Base-by-base conservation (phyloP, 1,284 basidiomycete genomes). In the Naganishia sp. region DNA sequence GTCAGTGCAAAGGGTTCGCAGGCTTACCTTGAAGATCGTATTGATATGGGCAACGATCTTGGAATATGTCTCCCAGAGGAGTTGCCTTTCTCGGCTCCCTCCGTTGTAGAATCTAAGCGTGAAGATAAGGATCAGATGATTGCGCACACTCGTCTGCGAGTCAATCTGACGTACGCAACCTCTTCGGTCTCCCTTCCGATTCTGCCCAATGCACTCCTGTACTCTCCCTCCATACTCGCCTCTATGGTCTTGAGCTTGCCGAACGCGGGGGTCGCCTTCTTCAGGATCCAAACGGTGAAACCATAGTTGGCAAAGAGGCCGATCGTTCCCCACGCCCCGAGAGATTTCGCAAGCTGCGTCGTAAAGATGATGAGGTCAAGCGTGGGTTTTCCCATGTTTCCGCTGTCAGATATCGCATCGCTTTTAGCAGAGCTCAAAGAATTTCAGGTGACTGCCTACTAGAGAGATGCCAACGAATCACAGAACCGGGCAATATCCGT, bases 331-430 rank as follows among this genome's bases (percentile, higher is more conserved):
- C 78, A 71, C 4, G 88, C 82, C 3, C 95, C 95, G 3, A 99
- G 86, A 0, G 89, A 90, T 13, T 88, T 86, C 0, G 92, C 88
- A 10, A 98, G 86, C 74, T 97, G 94, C 15, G 89, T 90, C 1
- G 93, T 96, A 82, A 98, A 99, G 67, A 99, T 87, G 52, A 95
- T 81, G 61, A 98, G 83, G 77, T 98, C 95, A 13, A 98, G 85
- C 1, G 90, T 86, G 0, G 94, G 94, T 76, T 97, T 98, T 69
- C 92, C 87, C 53, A 94, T 79, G 76, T 90, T 90, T 33, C 88
- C 88, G 71, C 86, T 88, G 23, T 21, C 6, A 15, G 23, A 33
- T 21, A 31, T 18, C n/a, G 33, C 53, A 9, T 3, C 28, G 11
- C 4, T n/a, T 33, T 18, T 10, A 54, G 21, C 25, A 25, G 1